Percentiles rank a stretch among this genome's conserved stretches.
These are phyloP conservation scores for Anthostomella pinea DNA, from an alignment of 2,329 filamentous ascomycete species.

Conservation along the genomic window DNA sequence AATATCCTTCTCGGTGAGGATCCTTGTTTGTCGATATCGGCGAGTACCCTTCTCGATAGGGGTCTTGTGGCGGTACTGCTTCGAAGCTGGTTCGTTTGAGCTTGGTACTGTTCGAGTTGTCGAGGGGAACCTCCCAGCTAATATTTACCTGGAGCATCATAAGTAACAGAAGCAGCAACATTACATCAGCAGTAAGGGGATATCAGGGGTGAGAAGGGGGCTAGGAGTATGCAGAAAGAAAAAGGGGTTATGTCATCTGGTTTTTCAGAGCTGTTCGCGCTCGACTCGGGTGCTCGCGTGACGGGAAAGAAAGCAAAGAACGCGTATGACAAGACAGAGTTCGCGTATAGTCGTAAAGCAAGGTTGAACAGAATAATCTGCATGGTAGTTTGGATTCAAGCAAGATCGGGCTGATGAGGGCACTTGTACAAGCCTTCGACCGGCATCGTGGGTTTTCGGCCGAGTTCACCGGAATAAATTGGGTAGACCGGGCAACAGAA, in stretches of 20 bases:
- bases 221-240: background rate
- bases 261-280: constrained; percentile 7
- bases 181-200: constrained; percentile 13
- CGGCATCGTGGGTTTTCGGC: constrained; percentile 9
- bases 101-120: constrained; percentile 6
- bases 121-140: constrained; percentile 17
- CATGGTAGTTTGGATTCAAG: too few relatives aligned
- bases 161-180: constrained; percentile 27
- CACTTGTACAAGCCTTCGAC: constrained; percentile 11
- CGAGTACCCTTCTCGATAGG: constrained; percentile 13
- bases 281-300: background rate
- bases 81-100: too few relatives aligned
- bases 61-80: background rate
- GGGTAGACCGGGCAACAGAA: constrained; percentile 21
- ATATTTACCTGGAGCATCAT: constrained; percentile 27
- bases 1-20: constrained; percentile 17
- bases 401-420: too few relatives aligned
- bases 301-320: too few relatives aligned
- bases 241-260: constrained; percentile 9
- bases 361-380: too few relatives aligned
- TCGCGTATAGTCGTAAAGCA: constrained; percentile 1
- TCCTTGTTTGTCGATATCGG: constrained; percentile 9
- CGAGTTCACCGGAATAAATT: constrained; percentile 21
- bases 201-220: constrained; percentile 3
- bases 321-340: background rate